Base-by-base conservation (phyloP, 192 early-diverging fungal species). In the Rhizoclosmatium sp. region DNA sequence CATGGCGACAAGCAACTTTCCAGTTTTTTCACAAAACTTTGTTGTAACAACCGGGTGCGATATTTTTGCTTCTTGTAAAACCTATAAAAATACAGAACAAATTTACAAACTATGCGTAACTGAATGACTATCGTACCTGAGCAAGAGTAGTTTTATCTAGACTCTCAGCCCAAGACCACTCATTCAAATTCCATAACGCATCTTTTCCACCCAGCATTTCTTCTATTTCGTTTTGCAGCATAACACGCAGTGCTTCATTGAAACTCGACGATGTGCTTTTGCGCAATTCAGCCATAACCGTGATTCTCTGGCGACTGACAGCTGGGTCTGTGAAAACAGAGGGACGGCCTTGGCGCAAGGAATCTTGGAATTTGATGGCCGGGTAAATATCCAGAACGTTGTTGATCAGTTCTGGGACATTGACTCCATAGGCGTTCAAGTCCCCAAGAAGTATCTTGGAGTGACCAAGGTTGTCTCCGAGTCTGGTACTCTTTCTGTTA, bases 121-220 rank as follows among this genome's bases (percentile, higher is more conserved):
- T 31, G 31, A 31, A n/a, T 2, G 19, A 9, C 51, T 19, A 40
- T 19, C 47, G 10, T 39, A 83, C 82, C 76, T 84, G 82, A 31
- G 71, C 56, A 60, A 84, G 58, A 3, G 71, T 81, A 42, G 9
- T 42, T 59, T 51, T 44, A 48, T 84, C 82, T 5, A 84, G 47
- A 4, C 21, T 65, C 51, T 83, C 84, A 23, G 78, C 68, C 81
- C 84, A 85, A 23, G 70, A 48, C 82, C 82, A 85, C 12, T 78
- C 84, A 47, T 79, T 74, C 65, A 85, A 71, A 44, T 75, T 78
- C 71, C 68, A 75, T 7, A 47, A 71, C 2, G 23, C 12, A 58
- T 40, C 71, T 42, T 12, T 31, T 21, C 19, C 60, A 10, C 45
- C 23, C 10, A 82, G 45, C 51, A 81, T 21, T 23, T 59, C 64